A percentile compares a stretch with the other conserved stretches of the same genome.
phyloP scores from a whole-genome alignment of 768 basidiomycete genomes.

The Psilocybe cyanescens region DNA sequence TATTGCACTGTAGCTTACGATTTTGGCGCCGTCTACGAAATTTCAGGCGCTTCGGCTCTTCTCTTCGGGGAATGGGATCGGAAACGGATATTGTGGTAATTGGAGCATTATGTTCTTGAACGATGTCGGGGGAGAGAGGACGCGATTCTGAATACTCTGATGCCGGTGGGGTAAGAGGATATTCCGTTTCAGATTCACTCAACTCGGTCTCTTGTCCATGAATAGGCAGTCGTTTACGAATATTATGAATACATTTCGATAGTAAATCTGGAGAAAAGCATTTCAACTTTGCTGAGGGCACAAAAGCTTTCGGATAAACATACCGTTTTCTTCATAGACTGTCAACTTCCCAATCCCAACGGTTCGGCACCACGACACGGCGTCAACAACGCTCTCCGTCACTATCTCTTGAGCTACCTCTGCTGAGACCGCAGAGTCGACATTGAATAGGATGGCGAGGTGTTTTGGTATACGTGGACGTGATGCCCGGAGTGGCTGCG shows the following conservation, averaged over 20 bases:
- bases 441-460: slow-evolving; percentile 65
- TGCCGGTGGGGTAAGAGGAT: slow-evolving; percentile 77
- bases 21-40: slow-evolving; percentile 8
- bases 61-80: slow-evolving; percentile 7
- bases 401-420: slow-evolving; percentile 45
- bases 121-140: slow-evolving; percentile 55
- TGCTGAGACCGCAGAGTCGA: slow-evolving; percentile 38
- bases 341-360: slow-evolving; percentile 67
- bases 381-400: slow-evolving; percentile 55
- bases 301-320: slow-evolving; percentile 22
- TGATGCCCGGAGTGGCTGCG: slow-evolving; percentile 50
- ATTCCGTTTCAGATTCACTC: slow-evolving; percentile 62
- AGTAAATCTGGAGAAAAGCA: slow-evolving; percentile 39
- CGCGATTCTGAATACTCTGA: slow-evolving; percentile 75
- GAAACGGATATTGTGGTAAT: slow-evolving; percentile 23
- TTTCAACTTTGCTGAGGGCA: not conserved
- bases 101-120: slow-evolving; percentile 19
- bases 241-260: slow-evolving; percentile 40
- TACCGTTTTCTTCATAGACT: slow-evolving; percentile 76
- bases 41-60: not conserved
- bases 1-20: not conserved
- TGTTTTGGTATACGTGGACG: slow-evolving; percentile 68
- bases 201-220: slow-evolving; percentile 31
- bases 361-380: slow-evolving; percentile 64
- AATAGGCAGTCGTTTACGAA: slow-evolving; percentile 41